Evolutionary conservation across 148 eudicot species (phyloP), one percentile per base, ranked within the genome.

Genomic region (Fagopyrum tataricum): DNA sequence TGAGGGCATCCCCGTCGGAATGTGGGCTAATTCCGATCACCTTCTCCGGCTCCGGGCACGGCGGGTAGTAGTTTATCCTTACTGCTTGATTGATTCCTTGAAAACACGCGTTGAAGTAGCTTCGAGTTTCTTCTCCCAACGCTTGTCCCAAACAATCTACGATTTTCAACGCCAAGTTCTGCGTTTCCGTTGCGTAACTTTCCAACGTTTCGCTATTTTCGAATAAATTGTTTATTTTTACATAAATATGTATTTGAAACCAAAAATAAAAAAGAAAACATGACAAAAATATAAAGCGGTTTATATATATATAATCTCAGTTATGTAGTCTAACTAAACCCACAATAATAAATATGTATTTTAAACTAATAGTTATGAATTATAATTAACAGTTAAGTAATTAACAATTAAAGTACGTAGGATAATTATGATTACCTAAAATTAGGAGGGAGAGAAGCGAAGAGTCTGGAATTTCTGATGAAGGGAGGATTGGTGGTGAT

Each of bases 401-500:
- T 31, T 31, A 31, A 31, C 37, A 3, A 26, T 26, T 2, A 26
- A 26, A 26, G 31, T 26, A 26, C 31, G 1, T 26, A 26, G n/a
- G 37, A 31, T 0, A 31, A 31, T 31, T 31, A 31, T 31, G 37
- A 31, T 31, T 31, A 81, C 83, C 80, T 77, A 70, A 48, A 77
- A 6, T 73, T 55, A 40, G 61, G 72, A 77, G 78, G 80, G 7
- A 81, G 42, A 31, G 21, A 43, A 17, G 83, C 71, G 39, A 81
- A 24, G 44, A 74, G 68, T 39, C 76, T 13, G 1, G 81, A 72
- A 4, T 70, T 67, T 23, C 83, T 77, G 48, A 72, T 6, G 64
- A 51, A 72, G 17, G 49, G 73, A 5, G 83, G 85, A 7, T 67
- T 72, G 6, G 81, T 83, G 7, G 46, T 44, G 48, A 80, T 13